A percentile compares a stretch with the other conserved stretches of the same genome.
Conservation (phyloP, 1,284 basidiomycete species). For the Cystobasidium sp. region DNA sequence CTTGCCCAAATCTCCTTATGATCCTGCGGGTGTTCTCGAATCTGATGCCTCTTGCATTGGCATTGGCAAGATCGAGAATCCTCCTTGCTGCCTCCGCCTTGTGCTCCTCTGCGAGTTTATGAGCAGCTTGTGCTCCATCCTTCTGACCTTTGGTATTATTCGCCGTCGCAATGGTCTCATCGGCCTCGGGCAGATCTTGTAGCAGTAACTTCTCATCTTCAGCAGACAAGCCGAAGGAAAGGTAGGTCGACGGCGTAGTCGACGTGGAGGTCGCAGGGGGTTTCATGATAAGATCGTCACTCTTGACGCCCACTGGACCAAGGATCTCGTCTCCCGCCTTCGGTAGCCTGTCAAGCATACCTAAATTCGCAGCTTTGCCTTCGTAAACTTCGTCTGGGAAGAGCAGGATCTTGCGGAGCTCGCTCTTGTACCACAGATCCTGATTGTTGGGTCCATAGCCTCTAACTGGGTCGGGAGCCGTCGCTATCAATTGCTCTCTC, state of each 20-base stretch:
- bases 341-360: slow-evolving; percentile 18
- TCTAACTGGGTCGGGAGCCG: slow-evolving; percentile 69
- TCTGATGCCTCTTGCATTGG: slow-evolving; percentile 79
- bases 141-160: slow-evolving; percentile 40
- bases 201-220: slow-evolving; percentile 66
- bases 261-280: background rate
- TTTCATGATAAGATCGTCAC: slow-evolving; percentile 1
- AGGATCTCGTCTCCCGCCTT: slow-evolving; percentile 7
- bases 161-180: slow-evolving; percentile 47
- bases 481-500: slow-evolving; percentile 56
- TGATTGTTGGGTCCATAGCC: slow-evolving; percentile 69
- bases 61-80: slow-evolving; percentile 81
- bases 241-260: slow-evolving; percentile 51
- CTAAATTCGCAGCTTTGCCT: slow-evolving; percentile 29
- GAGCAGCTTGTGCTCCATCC: slow-evolving; percentile 48
- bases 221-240: slow-evolving; percentile 66
- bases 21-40: slow-evolving; percentile 83
- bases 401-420: slow-evolving; percentile 68
- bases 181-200: slow-evolving; percentile 63
- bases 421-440: slow-evolving; percentile 67
- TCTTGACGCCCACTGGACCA: slow-evolving; percentile 9
- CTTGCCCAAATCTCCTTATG: slow-evolving; percentile 72
- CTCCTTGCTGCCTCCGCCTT: slow-evolving; percentile 72
- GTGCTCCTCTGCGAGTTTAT: slow-evolving; percentile 59
- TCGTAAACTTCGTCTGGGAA: slow-evolving; percentile 62